Evolutionary conservation across 305 asterid species (phyloP), one percentile per base, ranked within the genome.

Genomic region (Striga hermonthica): DNA sequence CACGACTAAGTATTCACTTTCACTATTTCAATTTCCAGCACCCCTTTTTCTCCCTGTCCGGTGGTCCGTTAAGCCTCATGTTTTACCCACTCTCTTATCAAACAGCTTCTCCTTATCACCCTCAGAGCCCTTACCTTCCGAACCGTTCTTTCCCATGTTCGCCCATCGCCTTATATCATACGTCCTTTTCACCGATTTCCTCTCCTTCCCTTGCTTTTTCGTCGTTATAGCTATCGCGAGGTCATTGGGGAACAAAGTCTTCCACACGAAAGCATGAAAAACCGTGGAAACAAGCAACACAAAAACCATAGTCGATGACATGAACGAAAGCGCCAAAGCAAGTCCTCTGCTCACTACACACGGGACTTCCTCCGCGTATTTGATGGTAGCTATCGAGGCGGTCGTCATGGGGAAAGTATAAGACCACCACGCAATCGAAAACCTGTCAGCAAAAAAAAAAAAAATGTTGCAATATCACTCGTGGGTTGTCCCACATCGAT

Each of bases 341-440:
- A 92, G 61, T 12, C 81, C 88, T 68, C 86, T 84, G 79, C 78
- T 86, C 4, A 83, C 69, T 12, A 73, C 58, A 10, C 73, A 70
- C 7, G 96, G 95, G 3, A 74, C 97, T 16, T 74, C 71, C 59
- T 89, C 97, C n/a, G 98, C 89, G 68, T 92, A 92, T 72, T 83
- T 87, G 68, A 92, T 92, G 31, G 89, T 79, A 59, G 98, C 98
- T 70, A 92, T 86, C 50, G 98, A 82, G 35, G 86, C 90, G 47
- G 97, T 89, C 49, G 97, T 92, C 97, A 92, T 92, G 0, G 97
- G 97, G 61, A 92, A 92, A 4, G 97, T 87, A 66, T 92, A 92
- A 14, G 98, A 89, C 98, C 98, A 92, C 98, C 97, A 91, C 50
- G 98, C 98, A 53, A 87, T 75, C 28, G 98, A 89, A 74, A 91